Evolutionary conservation across 306 rosid genomes (phyloP).

Genomic region (Dryas drummondii): DNA sequence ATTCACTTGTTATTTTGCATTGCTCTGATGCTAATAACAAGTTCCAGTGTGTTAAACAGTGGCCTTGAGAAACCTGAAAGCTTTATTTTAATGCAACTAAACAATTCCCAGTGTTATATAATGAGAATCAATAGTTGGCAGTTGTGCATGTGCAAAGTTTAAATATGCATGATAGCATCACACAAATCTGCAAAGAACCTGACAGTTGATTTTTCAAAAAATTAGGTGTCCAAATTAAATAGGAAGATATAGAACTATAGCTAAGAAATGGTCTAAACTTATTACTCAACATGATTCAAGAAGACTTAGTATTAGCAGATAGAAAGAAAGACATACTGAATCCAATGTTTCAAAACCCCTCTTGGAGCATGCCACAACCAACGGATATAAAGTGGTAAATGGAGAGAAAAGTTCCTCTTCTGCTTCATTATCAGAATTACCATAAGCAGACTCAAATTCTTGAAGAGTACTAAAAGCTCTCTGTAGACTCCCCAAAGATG

Average conservation of each 20-base stretch:
- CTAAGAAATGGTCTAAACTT: neutral
- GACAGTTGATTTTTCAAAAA: neutral
- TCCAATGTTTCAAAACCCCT: constrained; percentile 94
- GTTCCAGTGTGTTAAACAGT: neutral
- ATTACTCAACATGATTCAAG: neutral
- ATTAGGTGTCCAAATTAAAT: neutral
- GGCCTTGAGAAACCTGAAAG: neutral
- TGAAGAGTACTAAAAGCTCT: constrained; percentile 70
- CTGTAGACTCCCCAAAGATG: constrained; percentile 70
- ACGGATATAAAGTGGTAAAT: constrained; percentile 79
- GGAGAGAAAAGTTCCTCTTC: constrained; percentile 80
- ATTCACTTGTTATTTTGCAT: neutral
- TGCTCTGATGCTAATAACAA: neutral
- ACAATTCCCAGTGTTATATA: neutral
- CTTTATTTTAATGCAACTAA: neutral
- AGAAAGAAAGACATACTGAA: constrained; percentile 49
- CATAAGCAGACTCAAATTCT: constrained; percentile 72
- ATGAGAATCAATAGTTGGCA: neutral
- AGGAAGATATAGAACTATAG: neutral
- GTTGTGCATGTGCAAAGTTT: neutral
- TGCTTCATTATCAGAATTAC: constrained; percentile 51
- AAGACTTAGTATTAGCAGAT: neutral
- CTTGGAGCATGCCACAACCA: constrained; percentile 80
- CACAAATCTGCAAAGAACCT: neutral
- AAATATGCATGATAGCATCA: neutral